Base-by-base conservation (phyloP, 1,139 yeast genomes). In the Yamadazyma sp. region DNA sequence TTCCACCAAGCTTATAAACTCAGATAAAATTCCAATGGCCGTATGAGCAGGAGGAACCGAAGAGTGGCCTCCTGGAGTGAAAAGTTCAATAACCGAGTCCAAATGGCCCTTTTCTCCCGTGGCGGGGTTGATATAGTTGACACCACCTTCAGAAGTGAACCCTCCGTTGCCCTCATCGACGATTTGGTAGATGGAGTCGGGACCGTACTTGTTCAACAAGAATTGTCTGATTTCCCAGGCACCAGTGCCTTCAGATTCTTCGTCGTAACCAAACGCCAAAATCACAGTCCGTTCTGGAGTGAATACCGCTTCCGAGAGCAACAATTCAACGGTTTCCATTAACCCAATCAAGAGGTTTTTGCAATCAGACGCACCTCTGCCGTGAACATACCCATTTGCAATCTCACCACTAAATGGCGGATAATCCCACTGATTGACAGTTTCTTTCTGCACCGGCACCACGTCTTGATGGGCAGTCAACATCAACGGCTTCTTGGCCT, bases 61-160 rank as follows among this genome's bases (percentile, higher is more conserved):
- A 1, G 76, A 68, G 50, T 73, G 78, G 0, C 79, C 79, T 23
- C 78, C 78, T 8, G 71, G 69, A 13, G 76, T 67, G 37, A 47
- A 59, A 34, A 73, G 51, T 9, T 62, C 67, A 32, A 73, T 59
- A 6, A 54, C 44, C 0, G 72, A 52, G 45, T 72, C 68, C 20
- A 70, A 38, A 41, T 65, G 59, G 0, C 79, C 79, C 52, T 73
- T 73, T 48, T 73, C 79, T 6, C 70, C 74, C 5, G 76, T 69
- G 3, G 73, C 73, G 2, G 87, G 83, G 27, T 74, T 53, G 4
- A 84, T 83, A 46, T 78, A 62, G 50, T 67, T 69, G 36, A 64
- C 51, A 6, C 78, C 80, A 39, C 68, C 70, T 7, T 63, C 50
- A 8, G 61, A 67, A 4, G 58, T 47, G 33, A 52, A 51, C 0